These are phyloP conservation scores for Aspergillus fijiensis DNA, from an alignment of 2,329 filamentous ascomycete genomes.

Conservation along the genomic window DNA sequence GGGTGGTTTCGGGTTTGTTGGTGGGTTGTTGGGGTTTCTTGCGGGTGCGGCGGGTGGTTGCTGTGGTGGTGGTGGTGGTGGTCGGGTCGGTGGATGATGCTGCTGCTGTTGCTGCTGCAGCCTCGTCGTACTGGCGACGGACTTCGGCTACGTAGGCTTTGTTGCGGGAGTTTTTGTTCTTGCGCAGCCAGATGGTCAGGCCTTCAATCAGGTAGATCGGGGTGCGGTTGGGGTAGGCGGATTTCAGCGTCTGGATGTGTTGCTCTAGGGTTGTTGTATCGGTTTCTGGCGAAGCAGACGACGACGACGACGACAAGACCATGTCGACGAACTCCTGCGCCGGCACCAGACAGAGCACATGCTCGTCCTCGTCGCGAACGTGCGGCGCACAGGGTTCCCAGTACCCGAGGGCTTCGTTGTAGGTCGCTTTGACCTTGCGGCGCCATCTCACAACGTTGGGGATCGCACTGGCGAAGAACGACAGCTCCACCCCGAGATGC, in stretches of 20 bases:
- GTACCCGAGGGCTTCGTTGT: conserved; percentile 59
- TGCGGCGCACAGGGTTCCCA: conserved; percentile 62
- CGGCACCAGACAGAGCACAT: conserved; percentile 61
- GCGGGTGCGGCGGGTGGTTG: conserved; percentile 21
- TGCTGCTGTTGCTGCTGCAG: conserved; percentile 18
- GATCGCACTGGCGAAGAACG: conserved; percentile 38
- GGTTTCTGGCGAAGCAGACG: conserved; percentile 25
- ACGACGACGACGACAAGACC: conserved; percentile 28
- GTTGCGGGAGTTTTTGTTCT: conserved; percentile 67
- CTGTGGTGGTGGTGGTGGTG: conserved; percentile 19
- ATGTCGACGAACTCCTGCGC: conserved; percentile 67
- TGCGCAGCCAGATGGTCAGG: conserved; percentile 63
- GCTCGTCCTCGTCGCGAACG: conserved; percentile 55
- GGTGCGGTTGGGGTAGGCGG: conserved; percentile 53
- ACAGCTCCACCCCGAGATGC: conserved; percentile 42
- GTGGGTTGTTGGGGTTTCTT: conserved; percentile 22
- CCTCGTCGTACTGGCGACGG: conserved; percentile 47
- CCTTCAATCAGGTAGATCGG: conserved; percentile 74
- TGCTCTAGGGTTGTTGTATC: conserved; percentile 51
- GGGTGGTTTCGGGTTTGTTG: conserved; percentile 42
- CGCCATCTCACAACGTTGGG: conserved; percentile 65
- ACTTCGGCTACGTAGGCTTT: conserved; percentile 67
- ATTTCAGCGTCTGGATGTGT: conserved; percentile 59
- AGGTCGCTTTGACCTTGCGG: conserved; percentile 64
- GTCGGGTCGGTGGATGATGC: neutral